A percentile compares a stretch with the other conserved stretches of the same genome.
Conservation (phyloP, 345 rosid genomes). For the Gossypium australe region DNA sequence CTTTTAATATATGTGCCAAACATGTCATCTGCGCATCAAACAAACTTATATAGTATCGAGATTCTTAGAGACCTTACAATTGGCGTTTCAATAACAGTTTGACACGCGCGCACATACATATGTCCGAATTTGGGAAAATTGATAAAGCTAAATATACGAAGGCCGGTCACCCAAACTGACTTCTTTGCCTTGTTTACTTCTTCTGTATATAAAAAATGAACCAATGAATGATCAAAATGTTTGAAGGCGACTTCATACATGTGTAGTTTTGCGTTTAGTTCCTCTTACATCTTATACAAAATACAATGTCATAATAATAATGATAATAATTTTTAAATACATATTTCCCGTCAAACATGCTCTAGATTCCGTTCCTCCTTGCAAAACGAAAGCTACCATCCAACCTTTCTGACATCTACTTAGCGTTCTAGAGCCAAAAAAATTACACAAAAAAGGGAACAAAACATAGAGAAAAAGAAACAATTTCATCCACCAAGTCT, state of each 20-base stretch:
- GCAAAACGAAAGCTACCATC: not conserved
- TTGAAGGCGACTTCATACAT: not conserved
- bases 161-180: not conserved
- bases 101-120: not conserved
- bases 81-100: not conserved
- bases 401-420: not conserved
- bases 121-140: not conserved
- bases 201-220: no score
- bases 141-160: not conserved
- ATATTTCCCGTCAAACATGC: not conserved
- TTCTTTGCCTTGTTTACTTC: not conserved
- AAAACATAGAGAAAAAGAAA: not conserved
- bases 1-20: not conserved
- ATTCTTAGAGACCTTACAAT: constrained; percentile 1
- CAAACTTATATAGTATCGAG: not conserved
- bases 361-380: not conserved
- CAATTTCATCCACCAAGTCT: not conserved
- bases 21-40: not conserved
- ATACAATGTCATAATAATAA: not conserved
- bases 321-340: not conserved
- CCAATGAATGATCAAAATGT: not conserved
- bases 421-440: not conserved
- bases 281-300: not conserved
- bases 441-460: not conserved
- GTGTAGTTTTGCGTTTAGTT: not conserved